A percentile compares a stretch with the other conserved stretches of the same genome.
phyloP scores from a whole-genome alignment of 352 stramenopile species.

The Phytophthora quininea region DNA sequence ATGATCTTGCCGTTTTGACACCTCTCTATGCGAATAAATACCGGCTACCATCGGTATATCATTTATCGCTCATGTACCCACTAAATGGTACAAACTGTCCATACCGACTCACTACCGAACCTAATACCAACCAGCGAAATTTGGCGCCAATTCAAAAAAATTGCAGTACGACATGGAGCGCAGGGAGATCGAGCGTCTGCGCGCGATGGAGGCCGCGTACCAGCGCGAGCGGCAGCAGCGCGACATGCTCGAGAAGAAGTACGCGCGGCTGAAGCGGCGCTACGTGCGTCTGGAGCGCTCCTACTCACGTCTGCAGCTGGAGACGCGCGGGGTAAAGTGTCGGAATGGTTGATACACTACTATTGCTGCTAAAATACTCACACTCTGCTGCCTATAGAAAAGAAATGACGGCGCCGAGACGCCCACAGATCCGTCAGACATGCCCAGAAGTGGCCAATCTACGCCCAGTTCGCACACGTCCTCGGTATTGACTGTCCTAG shows the following conservation, averaged over 20 bases:
- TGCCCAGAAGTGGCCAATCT: slow-evolving; percentile 7
- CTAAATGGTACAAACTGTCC: too few relatives aligned
- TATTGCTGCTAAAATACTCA: slow-evolving; percentile 3
- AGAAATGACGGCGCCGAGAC: slow-evolving; percentile 6
- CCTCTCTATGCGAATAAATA: too few relatives aligned
- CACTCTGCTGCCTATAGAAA: slow-evolving; percentile 9
- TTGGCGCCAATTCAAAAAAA: slow-evolving; percentile 13
- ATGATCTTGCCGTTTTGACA: too few relatives aligned
- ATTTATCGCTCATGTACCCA: too few relatives aligned
- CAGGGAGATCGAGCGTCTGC: slow-evolving; percentile 36
- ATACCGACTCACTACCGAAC: too few relatives aligned
- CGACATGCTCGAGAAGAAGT: slow-evolving; percentile 71
- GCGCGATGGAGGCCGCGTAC: slow-evolving; percentile 52
- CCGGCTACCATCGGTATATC: too few relatives aligned
- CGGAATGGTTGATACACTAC: not conserved
- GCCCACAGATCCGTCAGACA: slow-evolving; percentile 5
- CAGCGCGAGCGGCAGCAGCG: slow-evolving; percentile 55
- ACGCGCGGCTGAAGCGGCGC: slow-evolving; percentile 66
- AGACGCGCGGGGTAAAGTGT: slow-evolving; percentile 28
- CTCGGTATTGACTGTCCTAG: slow-evolving; percentile 11
- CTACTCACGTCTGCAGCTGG: slow-evolving; percentile 48
- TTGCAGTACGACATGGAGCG: slow-evolving; percentile 16
- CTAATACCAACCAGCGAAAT: not conserved
- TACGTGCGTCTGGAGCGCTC: slow-evolving; percentile 67
- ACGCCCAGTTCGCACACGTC: slow-evolving; percentile 22